phyloP scores from a whole-genome alignment of 2,329 filamentous ascomycete genomes.

The Penicillium sp. region DNA sequence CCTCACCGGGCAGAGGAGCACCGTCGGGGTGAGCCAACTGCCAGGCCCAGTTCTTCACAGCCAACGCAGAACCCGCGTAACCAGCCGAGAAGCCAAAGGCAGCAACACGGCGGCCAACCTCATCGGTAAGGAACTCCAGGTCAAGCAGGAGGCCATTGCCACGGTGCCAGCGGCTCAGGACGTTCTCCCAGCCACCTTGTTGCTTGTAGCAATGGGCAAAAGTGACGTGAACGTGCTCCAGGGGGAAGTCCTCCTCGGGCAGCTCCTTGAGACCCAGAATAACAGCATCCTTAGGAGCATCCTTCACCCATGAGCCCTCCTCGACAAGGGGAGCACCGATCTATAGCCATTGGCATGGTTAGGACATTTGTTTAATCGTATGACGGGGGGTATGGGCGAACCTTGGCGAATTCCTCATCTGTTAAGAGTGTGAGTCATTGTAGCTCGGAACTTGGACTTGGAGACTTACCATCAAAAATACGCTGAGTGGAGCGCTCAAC shows the following conservation, averaged over 20 bases:
- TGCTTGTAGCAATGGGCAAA: slow-evolving; percentile 76
- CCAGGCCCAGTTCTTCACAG: slow-evolving; percentile 78
- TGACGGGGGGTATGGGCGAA: slow-evolving; percentile 11
- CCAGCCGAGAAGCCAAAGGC: slow-evolving; percentile 67
- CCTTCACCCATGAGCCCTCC: slow-evolving; percentile 63
- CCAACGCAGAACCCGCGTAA: slow-evolving; percentile 71
- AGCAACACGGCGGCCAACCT: slow-evolving; percentile 59
- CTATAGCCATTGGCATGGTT: slow-evolving; percentile 54
- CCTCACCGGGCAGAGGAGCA: slow-evolving; percentile 63
- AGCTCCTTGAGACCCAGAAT: slow-evolving; percentile 78
- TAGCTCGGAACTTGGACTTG: not conserved
- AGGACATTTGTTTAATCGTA: not conserved
- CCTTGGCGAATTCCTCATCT: slow-evolving; percentile 40
- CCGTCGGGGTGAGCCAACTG: slow-evolving; percentile 70
- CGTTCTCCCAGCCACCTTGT: slow-evolving; percentile 75
- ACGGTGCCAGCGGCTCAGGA: slow-evolving; percentile 74
- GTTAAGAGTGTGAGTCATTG: slow-evolving; percentile 12
- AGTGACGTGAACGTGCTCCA: slow-evolving; percentile 70
- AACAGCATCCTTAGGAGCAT: slow-evolving; percentile 66
- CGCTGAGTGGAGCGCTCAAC: slow-evolving; percentile 68
- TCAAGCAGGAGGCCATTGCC: slow-evolving; percentile 78
- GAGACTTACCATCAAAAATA: slow-evolving; percentile 52
- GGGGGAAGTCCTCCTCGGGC: slow-evolving; percentile 66
- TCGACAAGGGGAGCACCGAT: slow-evolving; percentile 66
- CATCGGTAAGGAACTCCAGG: slow-evolving; percentile 80